A percentile compares a stretch with the other conserved stretches of the same genome.
phyloP scores from a whole-genome alignment of 441 rosid species.

The Adansonia rubrostipa region DNA sequence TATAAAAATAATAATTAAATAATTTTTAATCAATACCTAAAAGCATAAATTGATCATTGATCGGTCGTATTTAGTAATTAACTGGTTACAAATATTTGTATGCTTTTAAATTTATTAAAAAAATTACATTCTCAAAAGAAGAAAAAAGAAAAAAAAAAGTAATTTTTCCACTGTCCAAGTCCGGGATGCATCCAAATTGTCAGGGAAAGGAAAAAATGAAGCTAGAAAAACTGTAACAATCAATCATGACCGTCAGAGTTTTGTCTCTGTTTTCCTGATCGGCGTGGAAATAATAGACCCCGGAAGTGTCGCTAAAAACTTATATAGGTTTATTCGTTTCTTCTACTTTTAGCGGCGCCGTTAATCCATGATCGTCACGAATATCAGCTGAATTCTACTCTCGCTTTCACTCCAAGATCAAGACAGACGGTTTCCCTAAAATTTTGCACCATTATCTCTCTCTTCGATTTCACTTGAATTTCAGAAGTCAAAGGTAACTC shows the following conservation, averaged over 20 bases:
- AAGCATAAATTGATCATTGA: too few relatives aligned
- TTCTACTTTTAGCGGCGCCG: slow-evolving; percentile 20
- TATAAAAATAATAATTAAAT: too few relatives aligned
- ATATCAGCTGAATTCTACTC: slow-evolving; percentile 2
- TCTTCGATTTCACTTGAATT: not conserved
- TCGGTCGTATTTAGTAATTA: too few relatives aligned
- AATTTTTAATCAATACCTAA: too few relatives aligned
- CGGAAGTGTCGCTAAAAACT: slow-evolving; percentile 17
- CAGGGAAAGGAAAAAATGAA: not conserved
- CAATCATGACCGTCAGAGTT: slow-evolving; percentile 5
- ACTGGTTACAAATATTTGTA: too few relatives aligned
- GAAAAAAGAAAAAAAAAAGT: too few relatives aligned
- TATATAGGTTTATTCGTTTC: not conserved
- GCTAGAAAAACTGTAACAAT: not conserved
- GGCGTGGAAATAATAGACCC: not conserved
- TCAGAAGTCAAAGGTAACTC: slow-evolving; percentile 15
- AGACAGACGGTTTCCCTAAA: not conserved
- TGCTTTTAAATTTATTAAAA: too few relatives aligned
- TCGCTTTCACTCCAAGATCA: not conserved
- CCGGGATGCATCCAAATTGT: not conserved
- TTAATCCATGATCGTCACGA: slow-evolving; percentile 7
- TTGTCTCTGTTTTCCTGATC: not conserved
- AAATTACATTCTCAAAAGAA: too few relatives aligned
- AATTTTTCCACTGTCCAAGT: too few relatives aligned
- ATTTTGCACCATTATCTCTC: not conserved